These are phyloP conservation scores for Clarireedia sp. DNA, from an alignment of 2,329 filamentous ascomycete species.

Conservation along the genomic window DNA sequence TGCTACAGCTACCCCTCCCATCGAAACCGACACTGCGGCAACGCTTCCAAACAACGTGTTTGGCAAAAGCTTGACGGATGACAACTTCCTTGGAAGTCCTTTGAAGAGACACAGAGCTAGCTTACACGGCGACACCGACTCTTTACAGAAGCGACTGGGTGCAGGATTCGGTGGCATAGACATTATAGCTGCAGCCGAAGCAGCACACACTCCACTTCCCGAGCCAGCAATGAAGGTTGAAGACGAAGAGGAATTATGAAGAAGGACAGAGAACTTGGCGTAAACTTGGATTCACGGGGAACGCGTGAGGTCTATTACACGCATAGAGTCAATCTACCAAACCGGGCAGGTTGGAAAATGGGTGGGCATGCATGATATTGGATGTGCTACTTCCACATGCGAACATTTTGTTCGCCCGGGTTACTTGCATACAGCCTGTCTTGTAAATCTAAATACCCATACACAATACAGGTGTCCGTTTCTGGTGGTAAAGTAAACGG, in stretches of 20 bases:
- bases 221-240: conserved; percentile 15
- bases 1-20: conserved; percentile 35
- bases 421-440: neutral
- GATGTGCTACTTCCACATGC: neutral
- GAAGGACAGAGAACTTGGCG: conserved; percentile 3
- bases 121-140: conserved; percentile 40
- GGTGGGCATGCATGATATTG: neutral
- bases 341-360: conserved; percentile 3
- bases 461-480: neutral
- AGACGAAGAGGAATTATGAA: conserved; percentile 27
- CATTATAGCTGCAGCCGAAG: conserved; percentile 26
- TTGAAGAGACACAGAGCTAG: conserved; percentile 69
- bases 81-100: conserved; percentile 55
- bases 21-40: conserved; percentile 28
- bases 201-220: conserved; percentile 22
- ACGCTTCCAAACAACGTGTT: conserved; percentile 32
- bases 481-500: neutral
- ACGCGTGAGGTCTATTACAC: neutral
- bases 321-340: conserved; percentile 2
- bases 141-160: conserved; percentile 23
- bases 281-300: neutral
- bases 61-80: conserved; percentile 37
- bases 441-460: neutral
- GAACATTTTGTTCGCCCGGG: neutral
- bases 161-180: conserved; percentile 19